Conservation (phyloP, 202 grass and related monocot species). For the Setaria italica region DNA sequence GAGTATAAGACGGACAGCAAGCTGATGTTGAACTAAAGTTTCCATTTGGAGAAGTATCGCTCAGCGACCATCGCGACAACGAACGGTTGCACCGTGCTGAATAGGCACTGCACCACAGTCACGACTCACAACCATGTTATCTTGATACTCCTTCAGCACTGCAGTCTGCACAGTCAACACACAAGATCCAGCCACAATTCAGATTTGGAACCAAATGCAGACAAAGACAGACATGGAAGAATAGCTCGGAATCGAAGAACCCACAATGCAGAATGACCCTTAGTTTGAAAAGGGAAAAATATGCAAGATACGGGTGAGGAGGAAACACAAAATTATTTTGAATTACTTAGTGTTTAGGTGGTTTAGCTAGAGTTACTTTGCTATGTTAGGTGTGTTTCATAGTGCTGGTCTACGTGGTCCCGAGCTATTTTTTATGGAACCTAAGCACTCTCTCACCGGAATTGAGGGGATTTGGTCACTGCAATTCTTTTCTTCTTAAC, state of each 20-base stretch:
- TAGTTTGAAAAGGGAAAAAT: neutral
- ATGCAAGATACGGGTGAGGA: too few relatives aligned
- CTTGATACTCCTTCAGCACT: neutral
- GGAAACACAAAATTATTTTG: too few relatives aligned
- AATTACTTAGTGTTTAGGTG: neutral
- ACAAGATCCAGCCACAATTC: neutral
- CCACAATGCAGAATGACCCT: neutral
- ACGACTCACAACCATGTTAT: neutral
- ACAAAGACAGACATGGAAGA: neutral
- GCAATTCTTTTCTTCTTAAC: too few relatives aligned
- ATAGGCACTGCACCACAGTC: neutral
- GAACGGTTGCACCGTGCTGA: conserved; percentile 51
- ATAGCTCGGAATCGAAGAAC: neutral
- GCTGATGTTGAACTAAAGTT: conserved; percentile 49
- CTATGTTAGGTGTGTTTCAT: too few relatives aligned
- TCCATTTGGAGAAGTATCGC: conserved; percentile 67
- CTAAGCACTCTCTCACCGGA: too few relatives aligned
- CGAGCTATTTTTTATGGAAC: too few relatives aligned
- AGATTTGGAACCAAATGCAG: neutral
- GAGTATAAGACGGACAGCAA: conserved; percentile 60
- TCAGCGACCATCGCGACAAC: conserved; percentile 52
- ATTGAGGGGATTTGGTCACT: too few relatives aligned
- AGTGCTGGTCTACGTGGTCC: too few relatives aligned
- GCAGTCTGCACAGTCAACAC: neutral
- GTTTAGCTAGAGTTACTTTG: too few relatives aligned